Evolutionary conservation across 1,139 yeast genomes (phyloP), one percentile per base, ranked within the genome.

Genomic region (Debaryomyces sp.): DNA sequence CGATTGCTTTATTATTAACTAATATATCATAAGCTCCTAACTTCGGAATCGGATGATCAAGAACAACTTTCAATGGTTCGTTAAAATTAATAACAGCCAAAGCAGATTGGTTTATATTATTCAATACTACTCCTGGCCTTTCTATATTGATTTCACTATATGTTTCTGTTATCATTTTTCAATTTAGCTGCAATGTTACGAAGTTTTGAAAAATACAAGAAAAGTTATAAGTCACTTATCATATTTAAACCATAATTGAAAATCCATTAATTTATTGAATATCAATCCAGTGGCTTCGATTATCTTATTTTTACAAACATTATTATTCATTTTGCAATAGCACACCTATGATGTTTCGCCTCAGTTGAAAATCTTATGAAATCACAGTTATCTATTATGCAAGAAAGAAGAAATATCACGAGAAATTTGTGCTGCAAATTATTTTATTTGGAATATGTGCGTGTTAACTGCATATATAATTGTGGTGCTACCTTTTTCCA

Each of bases 1-100:
- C 81, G 35, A 76, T 64, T 37, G 67, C 77, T 49, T 63, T 64
- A 53, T 76, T 77, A 43, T 62, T 59, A 6, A 77, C 67, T 42
- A 77, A 57, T 8, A 77, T 59, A 49, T 77, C 81, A 52, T 71
- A 55, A 6, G 56, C 58, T 2, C 49, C 44, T 6, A 64, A 32
- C 9, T 54, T 54, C 0, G 69, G 68, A 17, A 63, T 22, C 3
- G 53, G 54, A 41, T 51, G 51, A 27, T 50, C 46, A 2, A 46
- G 42, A 42, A 60, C 52, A 1, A 58, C 42, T 24, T 45, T 44
- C 32, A 61, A 50, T 7, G 65, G 65, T 37, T 59, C 50, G 27
- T 58, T 44, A 27, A 60, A 54, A 35, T 57, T 47, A n/a, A 53
- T 52, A 5, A 57, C 35, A 5, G 43, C 43, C 12, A 46, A 17